Percentiles rank a stretch among this genome's conserved stretches.
These are phyloP conservation scores for Dactylellina sp. DNA, from an alignment of 2,329 filamentous ascomycete genomes.

Conservation along the genomic window DNA sequence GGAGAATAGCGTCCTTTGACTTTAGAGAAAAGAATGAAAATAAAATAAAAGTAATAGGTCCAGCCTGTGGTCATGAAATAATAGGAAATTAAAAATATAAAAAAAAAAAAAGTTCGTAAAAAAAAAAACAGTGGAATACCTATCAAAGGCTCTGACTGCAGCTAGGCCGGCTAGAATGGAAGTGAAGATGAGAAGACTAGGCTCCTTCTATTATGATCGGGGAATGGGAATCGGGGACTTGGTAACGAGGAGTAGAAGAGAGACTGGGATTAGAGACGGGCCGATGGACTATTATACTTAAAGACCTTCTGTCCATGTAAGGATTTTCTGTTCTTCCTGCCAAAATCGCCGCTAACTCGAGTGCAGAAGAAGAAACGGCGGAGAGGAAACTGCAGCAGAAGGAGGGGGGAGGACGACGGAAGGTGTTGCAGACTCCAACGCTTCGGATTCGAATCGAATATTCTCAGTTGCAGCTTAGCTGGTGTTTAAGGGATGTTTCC, in stretches of 20 bases:
- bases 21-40: constrained; percentile 24
- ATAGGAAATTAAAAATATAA: constrained; percentile 29
- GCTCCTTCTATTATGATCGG: constrained; percentile 49
- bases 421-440: constrained; percentile 42
- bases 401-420: too few species aligned
- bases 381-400: constrained; percentile 1
- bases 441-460: constrained; percentile 41
- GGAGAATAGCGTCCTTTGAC: constrained; percentile 21
- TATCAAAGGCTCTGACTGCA: constrained; percentile 50
- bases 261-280: constrained; percentile 46
- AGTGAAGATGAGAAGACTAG: constrained; percentile 54
- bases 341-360: background rate
- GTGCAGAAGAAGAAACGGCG: background rate
- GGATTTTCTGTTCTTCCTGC: constrained; percentile 6
- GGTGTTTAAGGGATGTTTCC: constrained; percentile 38
- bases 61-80: constrained; percentile 28
- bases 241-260: constrained; percentile 37
- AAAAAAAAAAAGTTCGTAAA: constrained; percentile 27
- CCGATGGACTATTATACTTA: constrained; percentile 56
- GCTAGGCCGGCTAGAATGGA: constrained; percentile 56
- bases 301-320: constrained; percentile 53
- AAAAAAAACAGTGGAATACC: constrained; percentile 43
- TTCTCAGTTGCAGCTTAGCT: constrained; percentile 20
- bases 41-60: constrained; percentile 16
- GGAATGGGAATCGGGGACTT: constrained; percentile 48